Percentiles rank a stretch among this genome's conserved stretches.
These are phyloP conservation scores for Magnaporthiopsis rhizophila DNA, from an alignment of 2,329 filamentous ascomycete genomes.

Conservation along the genomic window DNA sequence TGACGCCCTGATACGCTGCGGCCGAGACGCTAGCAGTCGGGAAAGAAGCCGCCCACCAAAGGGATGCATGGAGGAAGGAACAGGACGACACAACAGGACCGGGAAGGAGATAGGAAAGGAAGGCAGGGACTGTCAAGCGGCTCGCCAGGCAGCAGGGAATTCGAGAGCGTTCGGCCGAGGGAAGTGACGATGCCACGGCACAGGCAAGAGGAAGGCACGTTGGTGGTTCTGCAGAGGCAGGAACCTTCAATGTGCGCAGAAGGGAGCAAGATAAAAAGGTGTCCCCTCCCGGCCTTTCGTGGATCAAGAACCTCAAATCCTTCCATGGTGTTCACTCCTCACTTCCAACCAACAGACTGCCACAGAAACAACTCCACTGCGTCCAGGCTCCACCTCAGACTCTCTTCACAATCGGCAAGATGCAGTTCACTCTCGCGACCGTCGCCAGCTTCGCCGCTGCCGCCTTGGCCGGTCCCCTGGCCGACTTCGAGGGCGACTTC, in stretches of 20 bases:
- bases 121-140: too few species aligned
- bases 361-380: not conserved
- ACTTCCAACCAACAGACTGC: too few species aligned
- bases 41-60: too few species aligned
- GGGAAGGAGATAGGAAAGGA: too few species aligned
- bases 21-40: too few species aligned
- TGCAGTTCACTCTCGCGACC: not conserved
- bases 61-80: too few species aligned
- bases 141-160: not conserved
- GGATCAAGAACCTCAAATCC: not conserved
- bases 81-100: too few species aligned
- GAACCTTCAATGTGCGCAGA: too few species aligned
- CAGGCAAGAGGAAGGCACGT: not conserved
- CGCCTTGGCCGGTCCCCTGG: not conserved
- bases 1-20: too few species aligned
- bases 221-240: not conserved
- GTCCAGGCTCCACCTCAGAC: too few species aligned
- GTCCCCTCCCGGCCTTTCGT: not conserved
- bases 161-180: not conserved
- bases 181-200: not conserved
- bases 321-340: not conserved
- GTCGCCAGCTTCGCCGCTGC: not conserved
- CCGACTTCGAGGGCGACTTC: constrained; percentile 2
- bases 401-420: not conserved
- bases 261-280: not conserved